Evolutionary conservation across 768 basidiomycete genomes (phyloP), one percentile per base, ranked within the genome.

Genomic region (Tulasnella sp.): DNA sequence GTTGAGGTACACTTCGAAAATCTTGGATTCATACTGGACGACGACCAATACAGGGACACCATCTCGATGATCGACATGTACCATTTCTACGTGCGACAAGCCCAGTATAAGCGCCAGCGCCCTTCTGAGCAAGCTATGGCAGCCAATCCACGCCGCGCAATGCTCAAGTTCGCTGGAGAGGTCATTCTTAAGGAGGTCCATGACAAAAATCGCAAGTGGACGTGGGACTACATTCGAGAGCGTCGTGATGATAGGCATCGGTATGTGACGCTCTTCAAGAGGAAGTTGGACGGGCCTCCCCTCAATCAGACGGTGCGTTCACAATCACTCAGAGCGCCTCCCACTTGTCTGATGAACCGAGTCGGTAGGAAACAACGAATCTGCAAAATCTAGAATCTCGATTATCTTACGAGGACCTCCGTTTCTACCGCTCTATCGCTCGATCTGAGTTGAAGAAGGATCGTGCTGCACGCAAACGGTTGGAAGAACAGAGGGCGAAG

Each of bases 11-110:
- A 85, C 17, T 97, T 98, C 69, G 83, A 96, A 64, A 90, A 97
- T 70, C 92, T 99, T 52, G 92, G 87, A 7, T 82, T 98, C 58
- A 79, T 85, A 21, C 73, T 99, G 49, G 94, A 99, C 68, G 83
- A 91, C 63, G 81, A 92, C 64, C 96, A 99, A 71, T 99, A 97
- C 68, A 81, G 90, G 53, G 92, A 98, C 70, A 81, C 80, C 22
- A 90, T 98, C 60, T 93, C 89, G 21, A 78, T 98, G 46, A 76
- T 92, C 61, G 93, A 98, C 69, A 92, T 97, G 80, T 96, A 94
- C 71, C 94, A 98, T 69, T 85, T 97, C 61, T 96, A 94, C 70
- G 78, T 84, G 48, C 82, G 96, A 54, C 83, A 83, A 60, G 51
- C 57, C 15, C 69, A 92, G 85, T 98, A 98, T 72, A 84, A 81